Conservation (phyloP, 2,329 filamentous ascomycete species). For the Penicillium verrucosum region DNA sequence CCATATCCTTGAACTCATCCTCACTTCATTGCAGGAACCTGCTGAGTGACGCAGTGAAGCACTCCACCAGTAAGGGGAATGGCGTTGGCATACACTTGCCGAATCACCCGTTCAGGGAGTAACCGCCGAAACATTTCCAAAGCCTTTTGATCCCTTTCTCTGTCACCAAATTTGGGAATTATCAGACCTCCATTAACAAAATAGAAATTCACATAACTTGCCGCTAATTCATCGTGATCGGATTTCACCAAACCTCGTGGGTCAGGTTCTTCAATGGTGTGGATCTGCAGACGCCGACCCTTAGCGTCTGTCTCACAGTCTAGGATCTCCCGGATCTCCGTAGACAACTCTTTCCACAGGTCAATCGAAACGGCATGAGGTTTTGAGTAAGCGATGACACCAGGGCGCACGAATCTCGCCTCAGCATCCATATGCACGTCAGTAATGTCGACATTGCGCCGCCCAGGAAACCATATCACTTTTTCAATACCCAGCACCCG, state of each 20-base stretch:
- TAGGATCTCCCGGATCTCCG: constrained; percentile 21
- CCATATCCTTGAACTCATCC: background rate
- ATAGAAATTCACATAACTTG: constrained; percentile 31
- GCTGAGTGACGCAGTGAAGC: constrained; percentile 32
- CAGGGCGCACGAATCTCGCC: constrained; percentile 26
- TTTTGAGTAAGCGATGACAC: constrained; percentile 23
- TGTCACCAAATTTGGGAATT: constrained; percentile 28
- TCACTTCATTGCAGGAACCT: constrained; percentile 13
- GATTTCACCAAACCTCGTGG: constrained; percentile 6
- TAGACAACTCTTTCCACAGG: constrained; percentile 18
- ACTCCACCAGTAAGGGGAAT: constrained; percentile 29
- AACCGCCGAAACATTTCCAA: constrained; percentile 21
- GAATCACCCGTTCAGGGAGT: constrained; percentile 22
- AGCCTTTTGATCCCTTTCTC: constrained; percentile 20
- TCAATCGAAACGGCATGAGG: constrained; percentile 12
- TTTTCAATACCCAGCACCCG: constrained; percentile 26
- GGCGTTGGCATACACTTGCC: constrained; percentile 25
- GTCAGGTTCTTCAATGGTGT: constrained; percentile 25
- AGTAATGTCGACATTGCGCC: constrained; percentile 27
- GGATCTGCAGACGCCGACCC: constrained; percentile 22
- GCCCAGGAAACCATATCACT: constrained; percentile 30
- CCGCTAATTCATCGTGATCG: constrained; percentile 18
- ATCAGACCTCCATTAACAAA: constrained; percentile 31
- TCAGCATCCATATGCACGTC: constrained; percentile 30
- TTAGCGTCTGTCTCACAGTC: constrained; percentile 20